A percentile compares a stretch with the other conserved stretches of the same genome.
Conservation (phyloP, 2,329 filamentous ascomycete species). For the Nannizziopsis barbatae region DNA sequence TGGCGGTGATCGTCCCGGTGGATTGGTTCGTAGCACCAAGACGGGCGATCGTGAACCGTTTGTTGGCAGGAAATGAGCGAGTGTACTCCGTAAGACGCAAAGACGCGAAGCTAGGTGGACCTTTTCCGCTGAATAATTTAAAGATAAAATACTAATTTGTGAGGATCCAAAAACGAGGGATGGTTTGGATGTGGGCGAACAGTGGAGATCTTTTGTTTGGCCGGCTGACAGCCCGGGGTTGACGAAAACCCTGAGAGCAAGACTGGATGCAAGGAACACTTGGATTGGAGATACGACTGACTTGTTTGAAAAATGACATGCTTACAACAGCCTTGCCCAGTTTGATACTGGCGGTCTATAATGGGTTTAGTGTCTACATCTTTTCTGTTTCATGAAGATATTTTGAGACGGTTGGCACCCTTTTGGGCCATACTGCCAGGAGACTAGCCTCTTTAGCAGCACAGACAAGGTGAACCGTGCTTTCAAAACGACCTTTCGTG, state of each 20-base stretch:
- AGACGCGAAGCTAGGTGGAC: not conserved
- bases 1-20: not conserved
- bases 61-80: not conserved
- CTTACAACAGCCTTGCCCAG: not conserved
- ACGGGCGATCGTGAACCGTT: constrained; percentile 2
- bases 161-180: not conserved
- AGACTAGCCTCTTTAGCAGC: not conserved
- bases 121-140: too few relatives aligned
- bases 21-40: constrained; percentile 9
- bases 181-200: too few relatives aligned
- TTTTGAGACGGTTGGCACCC: constrained; percentile 6
- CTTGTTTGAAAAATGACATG: constrained; percentile 2
- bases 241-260: not conserved
- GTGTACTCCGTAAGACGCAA: too few relatives aligned
- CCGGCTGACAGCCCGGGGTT: constrained; percentile 7
- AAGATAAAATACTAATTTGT: not conserved
- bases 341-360: constrained; percentile 5
- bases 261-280: not conserved
- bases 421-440: not conserved
- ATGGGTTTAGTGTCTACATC: constrained; percentile 4
- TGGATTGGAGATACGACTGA: not conserved
- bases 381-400: constrained; percentile 7
- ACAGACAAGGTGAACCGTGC: not conserved
- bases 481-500: not conserved
- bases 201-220: constrained; percentile 2